Evolutionary conservation across 306 rosid genomes (phyloP).

Genomic region (Vigna angularis): DNA sequence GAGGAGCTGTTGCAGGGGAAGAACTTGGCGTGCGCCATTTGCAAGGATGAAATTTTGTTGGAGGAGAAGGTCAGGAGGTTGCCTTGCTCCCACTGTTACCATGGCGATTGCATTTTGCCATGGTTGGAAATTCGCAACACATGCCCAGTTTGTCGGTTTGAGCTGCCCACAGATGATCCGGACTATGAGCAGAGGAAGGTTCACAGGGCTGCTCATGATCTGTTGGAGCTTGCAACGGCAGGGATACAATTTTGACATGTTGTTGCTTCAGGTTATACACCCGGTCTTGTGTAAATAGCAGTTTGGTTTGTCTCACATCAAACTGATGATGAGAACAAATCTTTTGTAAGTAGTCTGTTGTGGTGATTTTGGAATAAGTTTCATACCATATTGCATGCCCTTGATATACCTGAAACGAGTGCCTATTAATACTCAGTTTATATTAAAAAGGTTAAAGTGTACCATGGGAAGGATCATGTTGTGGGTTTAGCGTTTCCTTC

Average conservation of each 20-base stretch:
- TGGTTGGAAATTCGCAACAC: conserved; percentile 90
- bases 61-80: conserved; percentile 82
- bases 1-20: conserved; percentile 66
- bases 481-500: conserved; percentile 22
- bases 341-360: conserved; percentile 47
- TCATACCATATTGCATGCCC: conserved; percentile 29
- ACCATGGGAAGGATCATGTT: conserved; percentile 17
- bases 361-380: conserved; percentile 49
- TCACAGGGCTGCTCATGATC: conserved; percentile 48
- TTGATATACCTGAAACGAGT: conserved; percentile 40
- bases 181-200: conserved; percentile 78
- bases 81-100: conserved; percentile 87
- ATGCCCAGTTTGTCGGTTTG: conserved; percentile 89
- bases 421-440: conserved; percentile 37
- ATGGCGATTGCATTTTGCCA: conserved; percentile 88
- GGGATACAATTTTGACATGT: conserved; percentile 52
- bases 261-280: conserved; percentile 53
- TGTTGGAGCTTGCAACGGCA: conserved; percentile 52
- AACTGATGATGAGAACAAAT: conserved; percentile 43
- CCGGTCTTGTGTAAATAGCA: conserved; percentile 49
- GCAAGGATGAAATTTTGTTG: conserved; percentile 67
- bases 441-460: conserved; percentile 9
- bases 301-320: conserved; percentile 45
- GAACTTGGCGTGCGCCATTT: conserved; percentile 72
- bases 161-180: conserved; percentile 85